phyloP scores from a whole-genome alignment of 495 filamentous ascomycete species.

The Neurospora pannonica region DNA sequence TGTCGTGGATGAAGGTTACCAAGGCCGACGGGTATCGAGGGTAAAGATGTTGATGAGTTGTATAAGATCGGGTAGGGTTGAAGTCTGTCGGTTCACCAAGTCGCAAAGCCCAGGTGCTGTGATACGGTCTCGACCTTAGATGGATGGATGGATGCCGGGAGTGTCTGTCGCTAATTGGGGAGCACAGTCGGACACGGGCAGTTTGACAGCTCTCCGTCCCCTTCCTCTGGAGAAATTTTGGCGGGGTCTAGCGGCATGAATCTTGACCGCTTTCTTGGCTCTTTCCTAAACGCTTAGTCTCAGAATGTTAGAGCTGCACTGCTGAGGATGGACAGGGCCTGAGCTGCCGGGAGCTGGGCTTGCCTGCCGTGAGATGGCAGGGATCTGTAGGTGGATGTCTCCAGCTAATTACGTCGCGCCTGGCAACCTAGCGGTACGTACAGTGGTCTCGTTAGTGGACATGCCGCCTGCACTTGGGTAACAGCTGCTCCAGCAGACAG shows the following conservation, averaged over 20 bases:
- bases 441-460: not conserved
- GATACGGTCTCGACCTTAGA: not conserved
- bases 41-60: not conserved
- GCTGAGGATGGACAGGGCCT: not conserved
- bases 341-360: not conserved
- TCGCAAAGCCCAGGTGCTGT: not conserved
- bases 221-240: conserved; percentile 19
- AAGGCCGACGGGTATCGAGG: not conserved
- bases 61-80: not conserved
- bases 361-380: not conserved
- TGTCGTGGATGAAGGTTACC: not conserved
- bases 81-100: not conserved
- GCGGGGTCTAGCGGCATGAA: conserved; percentile 24
- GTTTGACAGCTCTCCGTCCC: not conserved
- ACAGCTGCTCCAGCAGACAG: not conserved
- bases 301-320: not conserved
- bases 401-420: conserved; percentile 21
- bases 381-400: not conserved
- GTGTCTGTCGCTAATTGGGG: not conserved
- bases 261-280: conserved; percentile 12
- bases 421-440: conserved; percentile 19
- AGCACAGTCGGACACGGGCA: not conserved
- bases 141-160: not conserved
- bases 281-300: not conserved
- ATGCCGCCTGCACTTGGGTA: not conserved